Evolutionary conservation across 495 filamentous ascomycete genomes (phyloP).

Genomic region (Aspergillus heteromorphus): DNA sequence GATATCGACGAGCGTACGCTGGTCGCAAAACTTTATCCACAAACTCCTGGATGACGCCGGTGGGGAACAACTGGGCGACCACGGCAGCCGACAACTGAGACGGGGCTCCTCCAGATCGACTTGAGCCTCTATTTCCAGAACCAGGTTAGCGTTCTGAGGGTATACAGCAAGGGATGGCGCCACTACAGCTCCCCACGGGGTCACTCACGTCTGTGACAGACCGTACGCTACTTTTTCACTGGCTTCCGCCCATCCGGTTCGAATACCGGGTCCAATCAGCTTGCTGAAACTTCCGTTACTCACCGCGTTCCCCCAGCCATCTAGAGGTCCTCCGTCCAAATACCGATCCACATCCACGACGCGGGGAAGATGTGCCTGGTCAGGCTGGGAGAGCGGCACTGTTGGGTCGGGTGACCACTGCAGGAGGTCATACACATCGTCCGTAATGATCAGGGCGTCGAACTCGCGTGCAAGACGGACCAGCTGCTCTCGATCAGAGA

Average conservation of each 20-base stretch:
- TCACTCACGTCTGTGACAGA: slow-evolving; percentile 56
- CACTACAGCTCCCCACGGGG: neutral
- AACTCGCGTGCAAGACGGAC: slow-evolving; percentile 63
- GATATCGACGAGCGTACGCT: slow-evolving; percentile 53
- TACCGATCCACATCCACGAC: slow-evolving; percentile 71
- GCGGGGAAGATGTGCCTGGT: slow-evolving; percentile 55
- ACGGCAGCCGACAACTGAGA: slow-evolving; percentile 65
- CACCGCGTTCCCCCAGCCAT: slow-evolving; percentile 66
- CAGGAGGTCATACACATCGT: slow-evolving; percentile 89
- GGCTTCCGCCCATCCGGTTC: slow-evolving; percentile 80
- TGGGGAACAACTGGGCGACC: slow-evolving; percentile 52
- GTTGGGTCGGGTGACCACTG: slow-evolving; percentile 55
- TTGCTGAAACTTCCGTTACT: slow-evolving; percentile 86
- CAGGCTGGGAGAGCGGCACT: slow-evolving; percentile 11
- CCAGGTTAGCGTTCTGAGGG: slow-evolving; percentile 3
- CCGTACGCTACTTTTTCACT: slow-evolving; percentile 62
- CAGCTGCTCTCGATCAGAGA: slow-evolving; percentile 53
- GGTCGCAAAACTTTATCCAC: slow-evolving; percentile 46
- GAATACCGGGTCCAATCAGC: slow-evolving; percentile 68
- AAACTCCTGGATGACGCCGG: slow-evolving; percentile 44
- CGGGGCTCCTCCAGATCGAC: slow-evolving; percentile 70
- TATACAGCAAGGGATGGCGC: neutral
- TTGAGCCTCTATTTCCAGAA: slow-evolving; percentile 48
- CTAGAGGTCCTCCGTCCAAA: slow-evolving; percentile 48
- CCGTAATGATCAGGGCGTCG: slow-evolving; percentile 73